Evolutionary conservation across 257 asterid species (phyloP).

Genomic region (Verbascum thapsus): DNA sequence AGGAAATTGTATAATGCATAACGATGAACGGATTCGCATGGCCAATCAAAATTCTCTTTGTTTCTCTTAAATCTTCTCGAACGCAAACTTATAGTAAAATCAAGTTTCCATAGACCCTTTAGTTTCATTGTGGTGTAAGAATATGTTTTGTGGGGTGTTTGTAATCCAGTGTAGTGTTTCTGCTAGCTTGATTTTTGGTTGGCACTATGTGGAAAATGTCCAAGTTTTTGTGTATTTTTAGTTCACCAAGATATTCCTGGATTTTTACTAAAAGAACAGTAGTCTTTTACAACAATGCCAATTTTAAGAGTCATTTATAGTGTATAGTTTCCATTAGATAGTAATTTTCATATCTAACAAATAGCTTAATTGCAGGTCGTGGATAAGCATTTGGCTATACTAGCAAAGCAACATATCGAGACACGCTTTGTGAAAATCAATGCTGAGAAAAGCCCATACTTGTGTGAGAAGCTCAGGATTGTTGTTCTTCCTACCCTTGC

Average conservation of each 20-base stretch:
- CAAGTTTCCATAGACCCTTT: background rate
- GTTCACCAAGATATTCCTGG: too few relatives aligned
- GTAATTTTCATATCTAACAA: constrained; percentile 11
- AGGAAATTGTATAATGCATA: too few relatives aligned
- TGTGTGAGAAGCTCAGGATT: constrained; percentile 87
- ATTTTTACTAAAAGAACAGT: too few relatives aligned
- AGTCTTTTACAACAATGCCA: too few relatives aligned
- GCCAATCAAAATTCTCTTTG: background rate
- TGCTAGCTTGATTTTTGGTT: background rate
- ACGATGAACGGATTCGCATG: too few relatives aligned
- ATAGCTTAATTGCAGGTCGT: constrained; percentile 61
- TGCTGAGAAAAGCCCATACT: constrained; percentile 91
- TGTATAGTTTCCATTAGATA: background rate
- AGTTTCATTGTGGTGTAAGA: background rate
- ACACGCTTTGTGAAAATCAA: constrained; percentile 89
- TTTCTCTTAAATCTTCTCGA: background rate
- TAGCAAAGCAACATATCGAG: constrained; percentile 89
- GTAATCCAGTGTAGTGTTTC: background rate
- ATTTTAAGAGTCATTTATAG: too few relatives aligned
- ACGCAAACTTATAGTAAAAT: background rate
- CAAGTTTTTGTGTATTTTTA: too few relatives aligned
- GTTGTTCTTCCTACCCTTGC: constrained; percentile 94
- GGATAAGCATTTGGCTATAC: constrained; percentile 85
- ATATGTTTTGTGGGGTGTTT: background rate
- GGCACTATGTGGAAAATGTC: background rate